Evolutionary conservation across 2,329 filamentous ascomycete species (phyloP).

Genomic region (Aspergillus floridensis): DNA sequence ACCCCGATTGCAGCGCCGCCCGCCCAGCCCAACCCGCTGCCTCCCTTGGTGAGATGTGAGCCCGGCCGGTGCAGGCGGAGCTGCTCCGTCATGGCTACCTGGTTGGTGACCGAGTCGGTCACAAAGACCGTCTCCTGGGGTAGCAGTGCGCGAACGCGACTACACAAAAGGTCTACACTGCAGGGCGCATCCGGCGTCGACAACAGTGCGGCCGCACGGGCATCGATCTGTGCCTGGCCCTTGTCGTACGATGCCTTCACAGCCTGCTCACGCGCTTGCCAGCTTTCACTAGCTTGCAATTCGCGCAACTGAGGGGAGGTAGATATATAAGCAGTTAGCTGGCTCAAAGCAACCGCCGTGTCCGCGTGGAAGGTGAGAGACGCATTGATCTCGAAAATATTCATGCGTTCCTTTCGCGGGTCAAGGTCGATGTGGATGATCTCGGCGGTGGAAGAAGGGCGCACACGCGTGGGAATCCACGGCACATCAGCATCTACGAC

Average conservation of each 20-base stretch:
- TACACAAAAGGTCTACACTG: conserved; percentile 8
- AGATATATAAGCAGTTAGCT: conserved; percentile 8
- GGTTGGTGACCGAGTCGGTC: conserved; percentile 12
- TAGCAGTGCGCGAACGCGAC: conserved; percentile 2
- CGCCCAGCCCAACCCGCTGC: conserved; percentile 74
- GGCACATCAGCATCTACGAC: conserved; percentile 86
- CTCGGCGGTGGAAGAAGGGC: conserved; percentile 38
- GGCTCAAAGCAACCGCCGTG: not conserved
- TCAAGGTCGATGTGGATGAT: conserved; percentile 66
- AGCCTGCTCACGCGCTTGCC: not conserved
- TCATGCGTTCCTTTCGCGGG: conserved; percentile 52
- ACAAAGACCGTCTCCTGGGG: conserved; percentile 7
- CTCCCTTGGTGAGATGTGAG: conserved; percentile 62
- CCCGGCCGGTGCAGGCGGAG: conserved; percentile 9
- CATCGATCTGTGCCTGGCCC: not conserved
- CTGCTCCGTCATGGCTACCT: conserved; percentile 9
- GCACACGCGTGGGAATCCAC: conserved; percentile 63
- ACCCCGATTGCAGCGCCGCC: conserved; percentile 71
- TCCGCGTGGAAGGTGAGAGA: conserved; percentile 10
- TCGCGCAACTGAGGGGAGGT: not conserved
- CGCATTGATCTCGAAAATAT: conserved; percentile 12
- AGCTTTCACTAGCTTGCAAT: not conserved
- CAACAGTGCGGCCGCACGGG: not conserved
- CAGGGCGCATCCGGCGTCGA: not conserved
- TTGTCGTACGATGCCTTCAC: not conserved